Evolutionary conservation across 768 basidiomycete genomes (phyloP), one percentile per base, ranked within the genome.

Genomic region (Naematelia encephala): DNA sequence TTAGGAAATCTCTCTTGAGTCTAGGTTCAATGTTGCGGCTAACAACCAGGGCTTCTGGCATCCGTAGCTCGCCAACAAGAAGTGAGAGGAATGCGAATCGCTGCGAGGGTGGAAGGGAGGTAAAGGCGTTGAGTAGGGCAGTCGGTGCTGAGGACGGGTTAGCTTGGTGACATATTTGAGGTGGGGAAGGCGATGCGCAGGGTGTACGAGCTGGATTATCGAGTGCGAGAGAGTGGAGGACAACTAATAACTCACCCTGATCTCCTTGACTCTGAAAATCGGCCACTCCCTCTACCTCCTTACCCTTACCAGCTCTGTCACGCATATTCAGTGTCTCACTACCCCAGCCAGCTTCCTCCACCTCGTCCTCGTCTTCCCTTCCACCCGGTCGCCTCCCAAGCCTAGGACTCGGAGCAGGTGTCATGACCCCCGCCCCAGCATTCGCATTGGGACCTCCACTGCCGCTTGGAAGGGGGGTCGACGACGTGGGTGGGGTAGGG

Each of bases 1-100:
- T 70, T 45, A 80, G 76, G 65, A 81, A 81, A 63, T 77, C 76
- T 26, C 74, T 45, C 34, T 64, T 64, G 30, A 77, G 44, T 23
- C 68, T 59, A 5, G 76, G 76, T 21, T 72, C 74, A 54, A 77
- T 75, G 45, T 66, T 73, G 19, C 70, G 45, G 14, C 63, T 66
- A 13, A 75, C 61, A 23, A 74, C 69, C 22, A 77, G 45, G 5
- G 73, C 72, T 52, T 77, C 76, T 46, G 67, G 64, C 27, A 66
- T 56, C n/a, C 57, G 43, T 12, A 77, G 55, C 26, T 73, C 59
- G 13, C 61, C 59, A 14, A 75, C 63, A 13, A 77, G 69, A 1
- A 61, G 46, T 10, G 63, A 54, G 16, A 75, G 66, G 53, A 77
- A 75, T 2, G 70, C 51, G 57, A 67, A 64, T 23, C 66, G 56